Conservation (phyloP, 108 stramenopile genomes). For the Skeletonema potamos region DNA sequence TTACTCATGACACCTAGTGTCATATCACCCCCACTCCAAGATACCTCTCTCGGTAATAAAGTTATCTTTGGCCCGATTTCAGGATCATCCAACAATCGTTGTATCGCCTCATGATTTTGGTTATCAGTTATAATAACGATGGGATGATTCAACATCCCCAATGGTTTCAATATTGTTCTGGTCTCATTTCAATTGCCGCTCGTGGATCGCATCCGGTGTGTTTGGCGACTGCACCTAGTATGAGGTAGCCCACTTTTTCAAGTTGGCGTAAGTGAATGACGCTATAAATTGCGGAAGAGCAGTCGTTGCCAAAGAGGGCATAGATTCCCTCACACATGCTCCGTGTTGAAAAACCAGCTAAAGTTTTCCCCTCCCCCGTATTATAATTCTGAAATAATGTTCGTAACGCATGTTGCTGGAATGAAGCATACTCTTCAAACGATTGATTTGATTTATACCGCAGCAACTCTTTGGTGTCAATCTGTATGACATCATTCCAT, state of each 20-base stretch:
- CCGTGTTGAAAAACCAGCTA: not conserved
- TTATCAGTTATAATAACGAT: constrained; percentile 35
- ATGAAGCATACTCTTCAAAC: not conserved
- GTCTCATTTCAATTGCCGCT: constrained; percentile 44
- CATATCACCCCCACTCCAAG: constrained; percentile 43
- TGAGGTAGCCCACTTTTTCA: not conserved
- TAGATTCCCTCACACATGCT: constrained; percentile 12
- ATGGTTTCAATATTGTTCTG: constrained; percentile 28
- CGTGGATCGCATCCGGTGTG: constrained; percentile 37
- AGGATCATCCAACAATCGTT: constrained; percentile 12
- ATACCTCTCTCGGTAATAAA: constrained; percentile 14
- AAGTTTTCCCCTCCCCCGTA: constrained; percentile 15
- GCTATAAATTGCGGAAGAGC: constrained; percentile 3
- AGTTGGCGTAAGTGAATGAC: constrained; percentile 8
- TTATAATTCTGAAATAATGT: constrained; percentile 37
- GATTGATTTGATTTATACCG: not conserved
- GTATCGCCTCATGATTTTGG: constrained; percentile 14
- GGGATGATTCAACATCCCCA: constrained; percentile 30
- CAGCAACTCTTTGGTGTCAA: constrained; percentile 17
- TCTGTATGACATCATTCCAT: not conserved
- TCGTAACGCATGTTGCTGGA: not conserved
- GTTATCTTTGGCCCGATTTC: constrained; percentile 38
- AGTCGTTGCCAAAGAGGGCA: constrained; percentile 10
- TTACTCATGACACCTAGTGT: constrained; percentile 19
- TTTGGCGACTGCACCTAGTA: constrained; percentile 2